Percentiles rank a stretch among this genome's conserved stretches.
Evolutionary conservation across 179 eudicot genomes (phyloP).

Genomic region (Beta macrorhiza): DNA sequence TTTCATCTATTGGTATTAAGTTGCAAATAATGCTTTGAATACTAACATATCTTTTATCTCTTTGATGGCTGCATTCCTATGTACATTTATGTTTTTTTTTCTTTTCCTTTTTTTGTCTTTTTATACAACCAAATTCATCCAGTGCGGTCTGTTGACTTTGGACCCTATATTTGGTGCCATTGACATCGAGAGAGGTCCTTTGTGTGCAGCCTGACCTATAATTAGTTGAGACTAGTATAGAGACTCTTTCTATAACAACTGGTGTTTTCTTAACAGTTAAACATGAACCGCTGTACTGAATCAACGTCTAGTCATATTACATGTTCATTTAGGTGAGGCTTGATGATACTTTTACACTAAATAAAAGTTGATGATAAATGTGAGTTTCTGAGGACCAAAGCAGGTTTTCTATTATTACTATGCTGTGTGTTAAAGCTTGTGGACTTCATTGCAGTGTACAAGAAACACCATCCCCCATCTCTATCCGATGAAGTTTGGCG

Average conservation of each 20-base stretch:
- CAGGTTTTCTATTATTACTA: neutral
- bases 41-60: neutral
- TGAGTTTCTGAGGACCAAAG: neutral
- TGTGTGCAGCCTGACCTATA: neutral
- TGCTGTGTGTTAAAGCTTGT: constrained; percentile 11
- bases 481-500: constrained; percentile 85
- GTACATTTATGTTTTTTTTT: neutral
- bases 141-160: neutral
- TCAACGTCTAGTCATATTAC: neutral
- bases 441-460: constrained; percentile 58
- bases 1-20: neutral
- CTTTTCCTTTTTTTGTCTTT: neutral
- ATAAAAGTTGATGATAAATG: neutral
- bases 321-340: neutral
- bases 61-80: neutral
- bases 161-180: neutral
- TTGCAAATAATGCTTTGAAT: neutral
- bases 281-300: neutral
- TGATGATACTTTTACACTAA: neutral
- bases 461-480: constrained; percentile 88
- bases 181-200: neutral
- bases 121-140: neutral
- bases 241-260: neutral
- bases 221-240: neutral
- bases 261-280: neutral